Conservation (phyloP, 352 stramenopile genomes). For the Globisporangium perplexum region DNA sequence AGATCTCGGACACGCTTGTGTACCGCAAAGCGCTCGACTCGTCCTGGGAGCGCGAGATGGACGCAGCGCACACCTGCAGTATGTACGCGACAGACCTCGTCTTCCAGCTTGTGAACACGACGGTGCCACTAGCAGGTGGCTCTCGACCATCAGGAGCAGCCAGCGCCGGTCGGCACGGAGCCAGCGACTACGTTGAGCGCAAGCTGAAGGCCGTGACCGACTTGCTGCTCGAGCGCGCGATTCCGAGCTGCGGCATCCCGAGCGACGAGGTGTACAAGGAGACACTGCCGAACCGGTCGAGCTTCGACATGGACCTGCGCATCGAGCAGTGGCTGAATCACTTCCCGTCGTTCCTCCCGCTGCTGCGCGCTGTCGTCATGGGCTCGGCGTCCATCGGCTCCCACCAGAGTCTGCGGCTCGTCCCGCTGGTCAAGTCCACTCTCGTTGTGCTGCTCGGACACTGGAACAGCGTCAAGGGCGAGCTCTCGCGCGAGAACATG, state of each 20-base stretch:
- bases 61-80: slow-evolving; percentile 50
- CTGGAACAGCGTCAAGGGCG: slow-evolving; percentile 81
- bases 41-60: slow-evolving; percentile 66
- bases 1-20: slow-evolving; percentile 39
- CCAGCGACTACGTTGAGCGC: slow-evolving; percentile 24
- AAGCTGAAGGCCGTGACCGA: slow-evolving; percentile 53
- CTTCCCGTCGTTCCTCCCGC: slow-evolving; percentile 63
- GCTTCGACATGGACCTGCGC: slow-evolving; percentile 71
- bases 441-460: slow-evolving; percentile 71
- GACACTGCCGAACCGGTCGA: slow-evolving; percentile 72
- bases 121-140: slow-evolving; percentile 13
- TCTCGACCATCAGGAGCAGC: neutral
- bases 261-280: slow-evolving; percentile 84
- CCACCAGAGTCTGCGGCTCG: slow-evolving; percentile 40
- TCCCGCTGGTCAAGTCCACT: slow-evolving; percentile 72
- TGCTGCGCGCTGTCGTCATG: slow-evolving; percentile 43
- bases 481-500: slow-evolving; percentile 54
- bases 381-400: slow-evolving; percentile 30
- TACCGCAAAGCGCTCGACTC: slow-evolving; percentile 74
- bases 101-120: slow-evolving; percentile 27
- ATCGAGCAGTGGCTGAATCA: slow-evolving; percentile 84
- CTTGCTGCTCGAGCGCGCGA: slow-evolving; percentile 62
- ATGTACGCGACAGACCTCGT: slow-evolving; percentile 51
- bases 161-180: neutral
- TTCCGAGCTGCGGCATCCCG: slow-evolving; percentile 73